Evolutionary conservation across 345 rosid genomes (phyloP), one percentile per base, ranked within the genome.

Genomic region (Bretschneidera sinensis): DNA sequence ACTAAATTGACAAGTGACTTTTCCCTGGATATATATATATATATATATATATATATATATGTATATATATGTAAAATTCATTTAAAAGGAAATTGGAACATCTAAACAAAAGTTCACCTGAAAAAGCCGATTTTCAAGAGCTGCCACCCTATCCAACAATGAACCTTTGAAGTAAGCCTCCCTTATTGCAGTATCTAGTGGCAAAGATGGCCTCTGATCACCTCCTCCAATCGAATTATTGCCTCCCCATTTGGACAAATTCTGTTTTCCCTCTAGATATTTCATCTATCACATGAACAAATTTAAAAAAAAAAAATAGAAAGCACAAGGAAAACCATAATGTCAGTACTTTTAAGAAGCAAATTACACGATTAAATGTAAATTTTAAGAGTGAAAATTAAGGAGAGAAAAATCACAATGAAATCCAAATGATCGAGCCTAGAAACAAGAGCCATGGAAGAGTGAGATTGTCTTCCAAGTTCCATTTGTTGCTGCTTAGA

Each of bases 111-210:
- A 25, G 21, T 15, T 21, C 20, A 81, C 91, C 91, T 87, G 96
- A 33, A 84, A 84, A 62, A 89, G 82, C 53, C 83, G 70, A 19
- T 72, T 77, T 65, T 92, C 97, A 24, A 92, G 81, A 64, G 84
- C 75, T 0, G 85, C 71, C 34, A 92, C 83, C 20, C 97, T 68
- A 45, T 89, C 97, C 54, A 85, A 52, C 51, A 87, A 63, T 0
- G 97, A 77, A n/a, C 97, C 95, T 80, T 85, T 85, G 70, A 80
- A 80, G 69, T 72, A 75, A 6, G 85, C 83, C 52, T 92, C 96
- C 51, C 76, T 69, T 14, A 76, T 59, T 0, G 91, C 87, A 1
- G 78, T 57, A 59, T 87, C 88, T 68, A 81, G 52, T 13, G 86
- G 78, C 61, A 72, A 45, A 17, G 57, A 43, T 25, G 68, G 83